Percentiles rank a stretch among this genome's conserved stretches.
Conservation (phyloP, 2,329 filamentous ascomycete genomes). For the Harringtonia lauricola region DNA sequence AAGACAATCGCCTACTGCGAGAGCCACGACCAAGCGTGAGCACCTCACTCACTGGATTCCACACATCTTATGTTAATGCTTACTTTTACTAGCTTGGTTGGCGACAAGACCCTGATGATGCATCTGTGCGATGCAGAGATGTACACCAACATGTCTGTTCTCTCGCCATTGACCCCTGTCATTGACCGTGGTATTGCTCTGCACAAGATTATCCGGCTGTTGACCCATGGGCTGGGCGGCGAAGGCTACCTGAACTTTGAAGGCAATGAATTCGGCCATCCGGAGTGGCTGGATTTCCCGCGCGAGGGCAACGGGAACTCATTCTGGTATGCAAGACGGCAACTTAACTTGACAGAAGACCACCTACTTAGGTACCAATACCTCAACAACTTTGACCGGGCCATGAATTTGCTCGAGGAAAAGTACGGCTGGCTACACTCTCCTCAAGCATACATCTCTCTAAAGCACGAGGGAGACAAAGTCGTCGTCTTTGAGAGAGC, state of each 20-base stretch:
- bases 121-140: constrained; percentile 95
- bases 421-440: constrained; percentile 87
- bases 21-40: constrained; percentile 94
- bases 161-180: constrained; percentile 73
- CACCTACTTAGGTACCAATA: constrained; percentile 74
- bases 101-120: constrained; percentile 95
- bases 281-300: constrained; percentile 98
- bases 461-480: constrained; percentile 92
- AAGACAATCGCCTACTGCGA: constrained; percentile 98
- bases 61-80: background rate
- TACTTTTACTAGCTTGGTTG: constrained; percentile 58
- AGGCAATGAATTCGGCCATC: constrained; percentile 97
- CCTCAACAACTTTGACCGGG: constrained; percentile 85
- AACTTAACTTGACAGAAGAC: constrained; percentile 89
- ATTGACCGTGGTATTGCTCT: constrained; percentile 86
- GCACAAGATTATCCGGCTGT: constrained; percentile 94
- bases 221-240: constrained; percentile 84
- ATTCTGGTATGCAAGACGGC: constrained; percentile 87
- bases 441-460: constrained; percentile 78
- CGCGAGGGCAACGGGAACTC: constrained; percentile 86
- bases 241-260: constrained; percentile 98
- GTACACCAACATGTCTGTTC: constrained; percentile 92
- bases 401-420: constrained; percentile 79
- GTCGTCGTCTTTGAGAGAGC: constrained; percentile 91
- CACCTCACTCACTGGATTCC: constrained; percentile 13